Evolutionary conservation across 495 filamentous ascomycete species (phyloP).

Genomic region (Trichoderma erinaceum): DNA sequence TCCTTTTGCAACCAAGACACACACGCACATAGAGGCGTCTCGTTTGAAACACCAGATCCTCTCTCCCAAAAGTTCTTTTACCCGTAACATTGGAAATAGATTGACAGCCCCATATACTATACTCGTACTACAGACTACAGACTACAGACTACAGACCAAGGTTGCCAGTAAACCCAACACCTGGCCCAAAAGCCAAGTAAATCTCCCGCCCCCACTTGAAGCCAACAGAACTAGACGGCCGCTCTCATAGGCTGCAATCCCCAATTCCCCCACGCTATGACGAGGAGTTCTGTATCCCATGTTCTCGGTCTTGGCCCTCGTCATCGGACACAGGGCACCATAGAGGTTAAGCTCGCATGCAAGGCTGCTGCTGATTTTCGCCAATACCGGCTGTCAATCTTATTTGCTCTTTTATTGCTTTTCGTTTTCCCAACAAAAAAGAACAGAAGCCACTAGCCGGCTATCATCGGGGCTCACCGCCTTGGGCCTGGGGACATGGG

Average conservation of each 20-base stretch:
- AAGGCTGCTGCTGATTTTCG: neutral
- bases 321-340: neutral
- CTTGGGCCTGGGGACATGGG: neutral
- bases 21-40: too few species aligned
- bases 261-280: neutral
- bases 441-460: neutral
- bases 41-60: too few species aligned
- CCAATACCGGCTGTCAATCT: neutral
- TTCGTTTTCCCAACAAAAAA: neutral
- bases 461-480: neutral
- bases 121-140: neutral
- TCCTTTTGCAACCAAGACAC: neutral
- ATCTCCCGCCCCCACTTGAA: conserved; percentile 3
- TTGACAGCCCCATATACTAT: neutral
- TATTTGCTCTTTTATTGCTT: neutral
- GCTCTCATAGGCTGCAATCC: neutral
- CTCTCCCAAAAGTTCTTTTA: neutral
- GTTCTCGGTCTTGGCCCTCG: neutral
- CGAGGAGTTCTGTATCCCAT: neutral
- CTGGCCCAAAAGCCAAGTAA: neutral
- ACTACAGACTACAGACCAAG: neutral
- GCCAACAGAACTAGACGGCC: neutral
- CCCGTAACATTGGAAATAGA: neutral
- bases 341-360: neutral
- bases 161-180: neutral